Conservation (phyloP, 2,329 filamentous ascomycete genomes). For the Nemania sp. region DNA sequence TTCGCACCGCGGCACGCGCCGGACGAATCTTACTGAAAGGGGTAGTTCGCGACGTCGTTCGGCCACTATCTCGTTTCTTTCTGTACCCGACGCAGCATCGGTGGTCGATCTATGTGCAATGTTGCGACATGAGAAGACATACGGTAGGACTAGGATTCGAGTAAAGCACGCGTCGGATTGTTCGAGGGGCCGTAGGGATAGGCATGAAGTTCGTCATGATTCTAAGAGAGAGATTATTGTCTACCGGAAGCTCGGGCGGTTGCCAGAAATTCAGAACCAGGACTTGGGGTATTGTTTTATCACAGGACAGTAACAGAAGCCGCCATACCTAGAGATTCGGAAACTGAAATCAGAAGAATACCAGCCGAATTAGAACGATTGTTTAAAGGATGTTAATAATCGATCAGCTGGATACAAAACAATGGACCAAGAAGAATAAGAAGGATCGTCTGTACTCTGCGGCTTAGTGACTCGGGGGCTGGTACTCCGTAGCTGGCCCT, state of each 20-base stretch:
- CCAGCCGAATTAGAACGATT: no score
- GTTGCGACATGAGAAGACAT: slow-evolving; percentile 8
- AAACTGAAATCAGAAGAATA: no score
- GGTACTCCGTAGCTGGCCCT: neutral
- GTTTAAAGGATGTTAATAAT: no score
- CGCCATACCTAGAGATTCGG: no score
- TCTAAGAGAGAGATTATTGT: neutral
- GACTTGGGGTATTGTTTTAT: no score
- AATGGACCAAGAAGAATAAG: no score
- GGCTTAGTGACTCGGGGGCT: neutral
- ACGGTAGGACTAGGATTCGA: neutral
- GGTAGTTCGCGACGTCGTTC: neutral
- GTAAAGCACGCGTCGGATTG: slow-evolving; percentile 9
- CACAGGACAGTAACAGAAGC: no score
- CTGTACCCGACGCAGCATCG: slow-evolving; percentile 9
- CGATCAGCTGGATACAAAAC: no score
- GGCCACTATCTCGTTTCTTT: slow-evolving; percentile 14
- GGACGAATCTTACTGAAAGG: no score
- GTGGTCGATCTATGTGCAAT: slow-evolving; percentile 12
- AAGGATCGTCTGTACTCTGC: no score
- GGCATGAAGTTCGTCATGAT: neutral
- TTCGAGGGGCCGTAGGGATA: slow-evolving; percentile 1
- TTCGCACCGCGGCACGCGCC: neutral
- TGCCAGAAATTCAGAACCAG: neutral
- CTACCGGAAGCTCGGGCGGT: neutral